phyloP scores from a whole-genome alignment of 106 monocot genomes.

The Dioscorea dumetorum region DNA sequence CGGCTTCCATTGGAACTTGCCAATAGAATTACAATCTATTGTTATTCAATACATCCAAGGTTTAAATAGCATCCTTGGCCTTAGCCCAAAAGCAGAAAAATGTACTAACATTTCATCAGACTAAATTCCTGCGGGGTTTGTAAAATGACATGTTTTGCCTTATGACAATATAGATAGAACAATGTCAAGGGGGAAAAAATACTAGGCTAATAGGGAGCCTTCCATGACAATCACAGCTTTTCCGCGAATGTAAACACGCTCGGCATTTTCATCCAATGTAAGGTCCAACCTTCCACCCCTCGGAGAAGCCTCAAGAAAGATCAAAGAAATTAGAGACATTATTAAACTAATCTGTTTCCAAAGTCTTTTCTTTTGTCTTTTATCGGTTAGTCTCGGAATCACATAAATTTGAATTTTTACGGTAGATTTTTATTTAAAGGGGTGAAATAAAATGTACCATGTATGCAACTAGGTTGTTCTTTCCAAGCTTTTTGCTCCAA shows the following conservation, averaged over 20 bases:
- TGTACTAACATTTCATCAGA: no score
- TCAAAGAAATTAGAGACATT: not conserved
- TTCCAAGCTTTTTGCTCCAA: conserved; percentile 66
- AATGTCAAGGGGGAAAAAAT: not conserved
- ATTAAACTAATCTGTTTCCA: not conserved
- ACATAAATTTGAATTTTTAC: not conserved
- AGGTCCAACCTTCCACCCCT: conserved; percentile 73
- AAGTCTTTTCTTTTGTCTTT: not conserved
- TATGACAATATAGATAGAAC: not conserved
- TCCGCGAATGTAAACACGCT: conserved; percentile 55
- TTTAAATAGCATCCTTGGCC: no score
- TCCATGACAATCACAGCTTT: conserved; percentile 67
- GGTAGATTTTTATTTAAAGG: not conserved
- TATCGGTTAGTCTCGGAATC: not conserved
- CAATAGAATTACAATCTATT: no score
- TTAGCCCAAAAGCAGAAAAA: no score
- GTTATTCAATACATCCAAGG: no score
- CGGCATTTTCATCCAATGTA: conserved; percentile 32
- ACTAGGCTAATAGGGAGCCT: conserved; percentile 50
- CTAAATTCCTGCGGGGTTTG: not conserved
- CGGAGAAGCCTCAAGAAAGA: conserved; percentile 59
- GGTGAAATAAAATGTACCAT: conserved; percentile 33
- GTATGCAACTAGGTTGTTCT: conserved; percentile 49
- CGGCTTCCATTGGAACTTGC: no score
- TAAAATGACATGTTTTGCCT: not conserved